Evolutionary conservation across 179 eudicot genomes (phyloP).

Genomic region (Spinacia oleracea): DNA sequence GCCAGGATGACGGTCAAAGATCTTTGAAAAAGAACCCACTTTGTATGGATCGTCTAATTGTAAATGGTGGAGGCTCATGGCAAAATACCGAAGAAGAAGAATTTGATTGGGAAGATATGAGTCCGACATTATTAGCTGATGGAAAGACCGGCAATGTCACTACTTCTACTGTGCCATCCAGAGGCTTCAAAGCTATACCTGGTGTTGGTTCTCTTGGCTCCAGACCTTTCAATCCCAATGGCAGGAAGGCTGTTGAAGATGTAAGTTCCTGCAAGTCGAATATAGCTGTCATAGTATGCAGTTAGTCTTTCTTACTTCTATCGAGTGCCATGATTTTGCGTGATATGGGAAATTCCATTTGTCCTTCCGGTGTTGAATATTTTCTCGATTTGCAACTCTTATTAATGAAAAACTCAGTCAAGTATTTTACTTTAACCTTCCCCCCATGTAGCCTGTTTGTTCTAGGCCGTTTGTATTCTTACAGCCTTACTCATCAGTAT

Average conservation of each 20-base stretch:
- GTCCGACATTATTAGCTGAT: conserved; percentile 55
- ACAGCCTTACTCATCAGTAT: conserved; percentile 2
- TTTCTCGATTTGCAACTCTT: not conserved
- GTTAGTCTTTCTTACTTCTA: not conserved
- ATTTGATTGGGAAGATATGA: conserved; percentile 92
- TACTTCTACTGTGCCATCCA: conserved; percentile 37
- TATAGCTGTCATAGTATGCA: not conserved
- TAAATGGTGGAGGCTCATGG: conserved; percentile 66
- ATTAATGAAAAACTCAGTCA: not conserved
- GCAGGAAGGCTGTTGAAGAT: conserved; percentile 40
- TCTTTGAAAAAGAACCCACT: conserved; percentile 39
- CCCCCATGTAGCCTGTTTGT: not conserved
- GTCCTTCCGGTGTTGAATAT: not conserved
- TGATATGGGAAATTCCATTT: not conserved
- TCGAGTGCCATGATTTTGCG: not conserved
- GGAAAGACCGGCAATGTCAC: conserved; percentile 36
- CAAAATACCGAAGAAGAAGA: conserved; percentile 92
- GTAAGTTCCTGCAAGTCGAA: conserved; percentile 46
- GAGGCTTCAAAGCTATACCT: conserved; percentile 40
- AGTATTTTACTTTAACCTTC: not conserved
- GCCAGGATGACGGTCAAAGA: conserved; percentile 65
- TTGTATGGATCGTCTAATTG: conserved; percentile 27
- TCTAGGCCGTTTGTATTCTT: not conserved
- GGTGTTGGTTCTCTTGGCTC: conserved; percentile 34
- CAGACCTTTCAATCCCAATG: conserved; percentile 39